Conservation (phyloP, 345 rosid genomes). For the Boechera retrofracta region DNA sequence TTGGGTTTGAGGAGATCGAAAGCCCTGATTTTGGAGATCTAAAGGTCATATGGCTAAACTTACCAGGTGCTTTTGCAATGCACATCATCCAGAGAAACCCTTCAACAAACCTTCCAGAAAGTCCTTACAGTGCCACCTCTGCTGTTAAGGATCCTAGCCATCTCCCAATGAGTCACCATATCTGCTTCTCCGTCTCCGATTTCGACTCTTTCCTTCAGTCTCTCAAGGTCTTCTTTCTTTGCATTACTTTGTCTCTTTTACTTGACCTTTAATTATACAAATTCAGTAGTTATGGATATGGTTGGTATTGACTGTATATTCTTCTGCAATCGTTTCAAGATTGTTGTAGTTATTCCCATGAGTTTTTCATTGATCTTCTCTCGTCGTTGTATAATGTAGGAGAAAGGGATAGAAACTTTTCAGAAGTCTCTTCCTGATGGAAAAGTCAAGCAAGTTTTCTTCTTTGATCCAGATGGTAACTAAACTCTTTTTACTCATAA, state of each 20-base stretch:
- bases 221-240: constrained; percentile 60
- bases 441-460: constrained; percentile 82
- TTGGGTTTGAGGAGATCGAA: constrained; percentile 84
- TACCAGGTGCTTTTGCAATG: constrained; percentile 63
- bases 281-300: not conserved
- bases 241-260: constrained; percentile 1
- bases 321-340: not conserved
- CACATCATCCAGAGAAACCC: constrained; percentile 82
- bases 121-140: constrained; percentile 74
- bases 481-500: not conserved
- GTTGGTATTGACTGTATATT: not conserved
- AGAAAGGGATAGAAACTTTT: constrained; percentile 73
- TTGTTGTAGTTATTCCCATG: not conserved
- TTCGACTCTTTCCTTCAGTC: constrained; percentile 66
- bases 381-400: constrained; percentile 54
- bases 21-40: constrained; percentile 70
- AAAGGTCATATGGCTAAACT: constrained; percentile 82
- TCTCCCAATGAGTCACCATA: constrained; percentile 79
- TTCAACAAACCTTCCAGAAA: constrained; percentile 75
- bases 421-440: constrained; percentile 70
- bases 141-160: constrained; percentile 69
- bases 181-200: constrained; percentile 80
- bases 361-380: not conserved
- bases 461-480: constrained; percentile 95
- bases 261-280: not conserved